These are phyloP conservation scores for Fraxinus sp. DNA, from an alignment of 305 asterid genomes.

Conservation along the genomic window DNA sequence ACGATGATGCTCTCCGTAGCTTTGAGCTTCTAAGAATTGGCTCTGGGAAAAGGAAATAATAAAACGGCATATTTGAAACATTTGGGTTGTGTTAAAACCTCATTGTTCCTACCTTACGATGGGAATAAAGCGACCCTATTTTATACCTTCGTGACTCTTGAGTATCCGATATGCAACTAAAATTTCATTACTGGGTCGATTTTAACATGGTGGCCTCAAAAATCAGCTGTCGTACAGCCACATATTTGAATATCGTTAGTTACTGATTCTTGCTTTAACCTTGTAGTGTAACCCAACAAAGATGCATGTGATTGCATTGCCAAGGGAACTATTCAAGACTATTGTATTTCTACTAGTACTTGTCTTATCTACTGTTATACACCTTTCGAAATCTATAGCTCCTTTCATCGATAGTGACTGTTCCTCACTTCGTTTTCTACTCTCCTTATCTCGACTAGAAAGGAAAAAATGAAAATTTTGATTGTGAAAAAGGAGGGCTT, in stretches of 20 bases:
- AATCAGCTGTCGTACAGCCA: conserved; percentile 6
- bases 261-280: conserved; percentile 9
- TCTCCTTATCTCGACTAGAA: background rate
- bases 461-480: background rate
- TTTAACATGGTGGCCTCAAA: conserved; percentile 1
- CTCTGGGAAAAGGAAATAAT: conserved; percentile 45
- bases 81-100: background rate
- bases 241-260: background rate
- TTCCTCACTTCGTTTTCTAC: background rate
- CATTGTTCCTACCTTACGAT: background rate
- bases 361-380: background rate
- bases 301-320: background rate
- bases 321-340: background rate
- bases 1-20: conserved; percentile 70
- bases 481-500: background rate
- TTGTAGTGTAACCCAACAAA: conserved; percentile 13
- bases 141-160: background rate
- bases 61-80: background rate
- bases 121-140: conserved; percentile 5
- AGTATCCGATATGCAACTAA: background rate
- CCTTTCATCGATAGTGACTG: background rate
- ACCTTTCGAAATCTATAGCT: background rate
- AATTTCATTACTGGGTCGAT: conserved; percentile 9
- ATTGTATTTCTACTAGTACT: background rate
- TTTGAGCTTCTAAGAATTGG: conserved; percentile 76